Evolutionary conservation across 805 yeast genomes (phyloP), one percentile per base, ranked within the genome.

Genomic region (Saturnispora sekii): DNA sequence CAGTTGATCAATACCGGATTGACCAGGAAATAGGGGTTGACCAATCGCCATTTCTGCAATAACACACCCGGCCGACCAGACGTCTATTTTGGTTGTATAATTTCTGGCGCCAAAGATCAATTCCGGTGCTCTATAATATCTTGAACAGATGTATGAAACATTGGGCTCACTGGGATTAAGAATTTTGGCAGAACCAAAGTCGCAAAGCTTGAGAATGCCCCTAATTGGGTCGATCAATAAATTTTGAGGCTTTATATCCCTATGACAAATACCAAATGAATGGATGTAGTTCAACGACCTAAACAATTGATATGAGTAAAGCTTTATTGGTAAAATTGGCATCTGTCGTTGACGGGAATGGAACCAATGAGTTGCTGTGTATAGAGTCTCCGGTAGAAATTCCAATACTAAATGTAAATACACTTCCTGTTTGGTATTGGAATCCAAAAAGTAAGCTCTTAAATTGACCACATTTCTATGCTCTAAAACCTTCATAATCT

Each of bases 21-120:
- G 97, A 38, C 98, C 98, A 10, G 98, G 98, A 67, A 93, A 93
- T 52, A 93, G 69, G 11, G 98, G 98, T 62, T 88, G 97, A 14
- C 98, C 97, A 46, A 93, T 73, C 51, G 89, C 77, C 57, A 93
- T 69, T 66, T 93, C 98, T 4, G 97, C 97, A 86, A 93, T 88
- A 17, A 93, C 98, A 69, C 98, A 93, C 16, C 96, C 96, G 11
- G 95, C 87, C 11, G 96, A 85, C 98, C 98, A 93, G 40, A 93
- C 78, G 62, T 93, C 98, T 53, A 93, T 93, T 63, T 90, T 89
- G 29, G 97, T 88, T 7, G 97, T 87, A 65, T 93, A 93, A 64
- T 89, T 86, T 26, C 95, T 84, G 11, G 97, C 95, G 15, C 97
- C 98, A 68, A 93, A 93, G 49, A 93, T 93, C 55, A 93, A 76